Evolutionary conservation across 208 protist species (phyloP).

Genomic region (Trichomonas tenax): DNA sequence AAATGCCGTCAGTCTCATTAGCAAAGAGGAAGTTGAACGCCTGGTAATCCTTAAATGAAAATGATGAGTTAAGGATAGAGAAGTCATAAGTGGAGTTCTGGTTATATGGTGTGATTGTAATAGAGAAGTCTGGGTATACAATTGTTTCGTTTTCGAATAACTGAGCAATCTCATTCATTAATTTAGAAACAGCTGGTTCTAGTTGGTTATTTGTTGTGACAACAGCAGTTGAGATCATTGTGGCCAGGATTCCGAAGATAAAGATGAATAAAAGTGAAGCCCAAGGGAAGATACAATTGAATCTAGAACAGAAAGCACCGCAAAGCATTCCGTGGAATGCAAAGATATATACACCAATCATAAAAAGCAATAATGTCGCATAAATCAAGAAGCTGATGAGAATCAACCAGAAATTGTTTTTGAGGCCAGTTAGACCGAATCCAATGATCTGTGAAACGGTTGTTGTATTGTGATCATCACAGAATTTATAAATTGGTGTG

Average conservation of each 20-base stretch:
- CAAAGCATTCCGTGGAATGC: neutral
- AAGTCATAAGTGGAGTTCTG: neutral
- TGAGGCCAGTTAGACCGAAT: neutral
- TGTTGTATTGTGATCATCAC: neutral
- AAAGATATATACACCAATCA: neutral
- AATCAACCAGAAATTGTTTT: neutral
- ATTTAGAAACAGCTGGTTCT: neutral
- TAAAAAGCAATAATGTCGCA: neutral
- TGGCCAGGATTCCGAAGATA: neutral
- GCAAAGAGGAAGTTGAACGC: neutral
- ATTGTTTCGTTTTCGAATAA: neutral
- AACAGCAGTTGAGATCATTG: neutral
- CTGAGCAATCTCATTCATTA: neutral
- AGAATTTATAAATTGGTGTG: neutral
- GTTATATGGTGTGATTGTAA: neutral
- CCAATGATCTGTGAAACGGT: neutral
- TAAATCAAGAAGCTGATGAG: neutral
- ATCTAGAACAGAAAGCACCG: neutral
- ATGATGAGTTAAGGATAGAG: neutral
- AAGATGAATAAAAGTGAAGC: neutral
- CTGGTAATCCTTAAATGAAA: no score
- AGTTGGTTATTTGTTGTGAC: neutral
- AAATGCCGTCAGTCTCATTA: no score
- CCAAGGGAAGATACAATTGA: neutral
- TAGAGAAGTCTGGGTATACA: neutral